Evolutionary conservation across 2,329 filamentous ascomycete species (phyloP).

Genomic region (Colletotrichum orbiculare): DNA sequence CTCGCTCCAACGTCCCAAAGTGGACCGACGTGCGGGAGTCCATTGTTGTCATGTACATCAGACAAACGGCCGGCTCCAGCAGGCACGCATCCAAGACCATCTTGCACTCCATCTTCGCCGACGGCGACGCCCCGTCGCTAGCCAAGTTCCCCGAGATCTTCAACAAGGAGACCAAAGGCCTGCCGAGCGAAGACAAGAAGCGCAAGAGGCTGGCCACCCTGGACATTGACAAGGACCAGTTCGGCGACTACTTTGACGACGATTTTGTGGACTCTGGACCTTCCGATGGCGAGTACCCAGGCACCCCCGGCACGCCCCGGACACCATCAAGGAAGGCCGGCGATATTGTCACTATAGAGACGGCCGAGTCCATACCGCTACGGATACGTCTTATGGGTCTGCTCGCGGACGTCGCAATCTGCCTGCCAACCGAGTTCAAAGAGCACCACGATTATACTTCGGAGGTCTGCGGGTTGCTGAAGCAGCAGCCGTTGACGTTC

Average conservation of each 20-base stretch:
- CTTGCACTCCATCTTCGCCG: conserved; percentile 74
- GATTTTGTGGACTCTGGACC: conserved; percentile 51
- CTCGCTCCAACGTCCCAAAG: conserved; percentile 22
- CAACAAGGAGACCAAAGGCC: conserved; percentile 68
- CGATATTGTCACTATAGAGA: conserved; percentile 50
- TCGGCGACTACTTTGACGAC: conserved; percentile 70
- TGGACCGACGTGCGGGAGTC: conserved; percentile 54
- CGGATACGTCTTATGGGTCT: conserved; percentile 73
- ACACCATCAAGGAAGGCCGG: conserved; percentile 33
- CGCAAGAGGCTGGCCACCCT: conserved; percentile 60
- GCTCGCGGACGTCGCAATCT: conserved; percentile 58
- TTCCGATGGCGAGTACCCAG: conserved; percentile 59
- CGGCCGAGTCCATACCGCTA: conserved; percentile 67
- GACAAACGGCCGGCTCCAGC: conserved; percentile 54
- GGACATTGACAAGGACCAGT: conserved; percentile 69
- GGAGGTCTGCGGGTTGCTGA: conserved; percentile 66
- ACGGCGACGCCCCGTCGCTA: conserved; percentile 65
- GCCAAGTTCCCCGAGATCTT: conserved; percentile 75
- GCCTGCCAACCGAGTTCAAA: conserved; percentile 54
- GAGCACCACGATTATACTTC: conserved; percentile 67
- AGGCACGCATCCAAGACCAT: conserved; percentile 64
- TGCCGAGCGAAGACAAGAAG: conserved; percentile 56
- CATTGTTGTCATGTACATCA: conserved; percentile 71
- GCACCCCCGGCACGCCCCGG: conserved; percentile 37
- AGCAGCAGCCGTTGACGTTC: conserved; percentile 65